A percentile compares a stretch with the other conserved stretches of the same genome.
Conservation (phyloP, 2,329 filamentous ascomycete species). For the Penicillium thymicola region DNA sequence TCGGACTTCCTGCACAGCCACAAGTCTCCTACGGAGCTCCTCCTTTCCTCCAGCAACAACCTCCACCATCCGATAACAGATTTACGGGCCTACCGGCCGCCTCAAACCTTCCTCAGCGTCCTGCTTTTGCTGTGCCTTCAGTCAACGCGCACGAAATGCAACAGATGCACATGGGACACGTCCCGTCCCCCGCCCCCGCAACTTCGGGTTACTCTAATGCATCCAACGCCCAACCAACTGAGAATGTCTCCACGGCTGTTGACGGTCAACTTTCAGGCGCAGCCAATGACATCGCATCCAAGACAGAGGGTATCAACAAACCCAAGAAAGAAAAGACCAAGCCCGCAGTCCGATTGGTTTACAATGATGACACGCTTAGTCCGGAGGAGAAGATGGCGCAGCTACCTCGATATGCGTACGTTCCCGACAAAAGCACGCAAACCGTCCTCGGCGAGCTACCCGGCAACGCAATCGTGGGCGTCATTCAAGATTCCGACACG, state of each 20-base stretch:
- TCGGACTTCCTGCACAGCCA: constrained; percentile 26
- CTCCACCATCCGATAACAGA: constrained; percentile 38
- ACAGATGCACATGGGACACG: constrained; percentile 55
- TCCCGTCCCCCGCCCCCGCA: constrained; percentile 28
- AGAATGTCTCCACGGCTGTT: constrained; percentile 42
- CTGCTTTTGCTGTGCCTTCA: constrained; percentile 54
- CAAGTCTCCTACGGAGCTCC: constrained; percentile 39
- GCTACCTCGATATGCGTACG: constrained; percentile 71
- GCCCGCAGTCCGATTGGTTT: constrained; percentile 64
- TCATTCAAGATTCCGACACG: constrained; percentile 34
- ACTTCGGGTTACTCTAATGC: constrained; percentile 30
- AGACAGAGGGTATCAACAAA: constrained; percentile 54
- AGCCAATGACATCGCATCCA: constrained; percentile 39
- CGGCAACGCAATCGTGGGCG: constrained; percentile 33
- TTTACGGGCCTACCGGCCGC: constrained; percentile 55
- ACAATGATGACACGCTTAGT: constrained; percentile 73
- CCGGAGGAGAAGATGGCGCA: constrained; percentile 87
- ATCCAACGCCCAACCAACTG: constrained; percentile 21
- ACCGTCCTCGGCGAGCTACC: constrained; percentile 36
- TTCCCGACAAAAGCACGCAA: constrained; percentile 45
- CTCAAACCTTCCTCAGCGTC: constrained; percentile 59
- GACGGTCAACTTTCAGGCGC: constrained; percentile 53
- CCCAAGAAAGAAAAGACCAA: constrained; percentile 68
- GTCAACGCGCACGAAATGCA: constrained; percentile 55
- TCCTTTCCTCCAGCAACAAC: constrained; percentile 43